These are phyloP conservation scores for Monosporozyma solicola DNA, from an alignment of 805 yeast genomes.

Conservation along the genomic window DNA sequence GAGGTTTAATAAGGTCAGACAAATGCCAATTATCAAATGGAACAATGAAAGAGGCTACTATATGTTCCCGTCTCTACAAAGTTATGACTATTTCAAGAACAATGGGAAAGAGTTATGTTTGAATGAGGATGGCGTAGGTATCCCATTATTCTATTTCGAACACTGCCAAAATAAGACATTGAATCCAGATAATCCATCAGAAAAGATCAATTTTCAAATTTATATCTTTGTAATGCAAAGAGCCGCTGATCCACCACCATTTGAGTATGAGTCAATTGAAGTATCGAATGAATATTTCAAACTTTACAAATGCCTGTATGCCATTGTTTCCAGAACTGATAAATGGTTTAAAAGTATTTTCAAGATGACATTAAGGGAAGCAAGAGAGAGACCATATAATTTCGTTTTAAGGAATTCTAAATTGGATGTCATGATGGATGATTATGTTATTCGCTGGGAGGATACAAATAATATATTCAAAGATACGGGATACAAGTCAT, in stretches of 20 bases:
- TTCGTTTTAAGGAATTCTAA: neutral
- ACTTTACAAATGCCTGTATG: conserved; percentile 7
- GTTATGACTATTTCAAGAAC: conserved; percentile 10
- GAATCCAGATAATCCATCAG: neutral
- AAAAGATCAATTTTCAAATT: conserved; percentile 1
- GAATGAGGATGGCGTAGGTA: conserved; percentile 13
- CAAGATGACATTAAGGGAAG: neutral
- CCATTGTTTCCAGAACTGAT: neutral
- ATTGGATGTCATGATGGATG: neutral
- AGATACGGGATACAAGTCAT: neutral
- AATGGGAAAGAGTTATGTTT: conserved; percentile 1
- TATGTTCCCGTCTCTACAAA: conserved; percentile 12
- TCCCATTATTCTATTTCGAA: conserved; percentile 10
- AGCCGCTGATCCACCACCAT: conserved; percentile 10
- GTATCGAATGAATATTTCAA: conserved; percentile 2
- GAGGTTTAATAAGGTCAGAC: conserved; percentile 6
- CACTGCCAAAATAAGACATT: neutral
- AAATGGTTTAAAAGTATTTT: neutral
- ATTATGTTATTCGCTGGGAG: neutral
- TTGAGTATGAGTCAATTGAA: conserved; percentile 6
- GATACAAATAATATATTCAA: neutral
- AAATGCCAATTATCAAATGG: conserved; percentile 4
- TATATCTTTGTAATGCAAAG: conserved; percentile 6
- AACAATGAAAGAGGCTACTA: conserved; percentile 5
- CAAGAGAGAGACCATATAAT: neutral